phyloP scores from a whole-genome alignment of 768 basidiomycete species.

The Tylopilus balloui region DNA sequence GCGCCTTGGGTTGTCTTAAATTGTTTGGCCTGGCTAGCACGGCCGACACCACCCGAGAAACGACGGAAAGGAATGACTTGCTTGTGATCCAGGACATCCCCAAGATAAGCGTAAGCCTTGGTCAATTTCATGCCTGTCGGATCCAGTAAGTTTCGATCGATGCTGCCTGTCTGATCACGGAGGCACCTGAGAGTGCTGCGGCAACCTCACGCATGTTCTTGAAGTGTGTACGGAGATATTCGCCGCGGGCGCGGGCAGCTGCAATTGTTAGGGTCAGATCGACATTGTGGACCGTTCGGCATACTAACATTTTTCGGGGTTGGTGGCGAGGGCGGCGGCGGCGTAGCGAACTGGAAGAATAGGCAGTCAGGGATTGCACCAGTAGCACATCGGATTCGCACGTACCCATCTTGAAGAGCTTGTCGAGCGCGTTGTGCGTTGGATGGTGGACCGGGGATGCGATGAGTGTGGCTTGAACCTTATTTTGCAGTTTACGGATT shows the following conservation, averaged over 20 bases:
- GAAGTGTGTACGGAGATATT: conserved; percentile 99
- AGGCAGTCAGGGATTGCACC: conserved; percentile 17
- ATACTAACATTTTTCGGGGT: conserved; percentile 91
- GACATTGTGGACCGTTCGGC: not conserved
- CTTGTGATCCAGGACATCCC: conserved; percentile 94
- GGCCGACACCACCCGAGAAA: conserved; percentile 92
- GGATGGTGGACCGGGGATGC: conserved; percentile 56
- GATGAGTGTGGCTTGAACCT: conserved; percentile 31
- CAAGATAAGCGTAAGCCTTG: conserved; percentile 93
- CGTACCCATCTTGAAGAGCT: conserved; percentile 62
- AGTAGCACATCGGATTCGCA: conserved; percentile 25
- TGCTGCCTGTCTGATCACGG: not conserved
- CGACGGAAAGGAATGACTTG: conserved; percentile 95
- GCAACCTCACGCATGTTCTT: conserved; percentile 99
- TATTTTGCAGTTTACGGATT: conserved; percentile 29
- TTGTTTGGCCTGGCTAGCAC: conserved; percentile 92
- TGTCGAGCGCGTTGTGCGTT: conserved; percentile 36
- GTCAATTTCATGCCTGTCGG: conserved; percentile 78
- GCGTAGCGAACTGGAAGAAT: conserved; percentile 80
- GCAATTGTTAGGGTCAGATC: conserved; percentile 18
- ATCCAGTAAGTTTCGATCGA: conserved; percentile 1
- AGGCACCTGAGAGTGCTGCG: conserved; percentile 83
- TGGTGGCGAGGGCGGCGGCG: conserved; percentile 76
- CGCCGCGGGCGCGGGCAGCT: conserved; percentile 91
- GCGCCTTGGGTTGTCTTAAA: conserved; percentile 94